Evolutionary conservation across 2,329 filamentous ascomycete species (phyloP).

Genomic region (Aspergillus tamarii): DNA sequence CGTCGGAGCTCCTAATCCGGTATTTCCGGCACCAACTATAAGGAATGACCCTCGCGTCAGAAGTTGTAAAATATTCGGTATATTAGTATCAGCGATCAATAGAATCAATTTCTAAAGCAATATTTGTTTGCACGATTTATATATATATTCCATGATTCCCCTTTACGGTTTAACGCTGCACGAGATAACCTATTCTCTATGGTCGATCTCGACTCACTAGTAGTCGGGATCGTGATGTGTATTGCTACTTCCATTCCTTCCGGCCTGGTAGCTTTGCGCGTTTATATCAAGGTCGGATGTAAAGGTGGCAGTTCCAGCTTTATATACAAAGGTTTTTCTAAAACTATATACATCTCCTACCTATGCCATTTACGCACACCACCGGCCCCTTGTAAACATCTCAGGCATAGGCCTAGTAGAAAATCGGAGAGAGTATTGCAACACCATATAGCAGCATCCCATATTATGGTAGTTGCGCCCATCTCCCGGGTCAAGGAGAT

Average conservation of each 20-base stretch:
- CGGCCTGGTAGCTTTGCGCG: background rate
- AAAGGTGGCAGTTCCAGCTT: too few species aligned
- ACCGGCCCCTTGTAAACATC: conserved; percentile 36
- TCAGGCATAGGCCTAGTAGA: conserved; percentile 30
- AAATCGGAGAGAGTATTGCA: too few species aligned
- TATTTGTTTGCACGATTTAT: background rate
- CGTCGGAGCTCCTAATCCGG: background rate
- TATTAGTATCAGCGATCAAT: background rate
- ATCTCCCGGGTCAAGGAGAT: conserved; percentile 28
- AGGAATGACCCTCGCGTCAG: background rate
- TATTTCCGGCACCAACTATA: background rate
- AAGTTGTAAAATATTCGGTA: background rate
- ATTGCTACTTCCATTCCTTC: background rate
- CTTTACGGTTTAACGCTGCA: background rate
- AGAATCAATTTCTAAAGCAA: background rate
- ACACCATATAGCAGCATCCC: too few species aligned
- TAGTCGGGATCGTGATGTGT: background rate
- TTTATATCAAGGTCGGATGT: background rate
- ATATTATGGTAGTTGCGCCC: conserved; percentile 21
- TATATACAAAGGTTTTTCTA: too few species aligned
- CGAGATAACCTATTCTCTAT: background rate
- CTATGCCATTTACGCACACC: conserved; percentile 24
- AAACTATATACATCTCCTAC: background rate
- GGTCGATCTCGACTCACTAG: background rate
- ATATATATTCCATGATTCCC: too few species aligned